Evolutionary conservation across 768 basidiomycete genomes (phyloP), one percentile per base, ranked within the genome.

Genomic region (Tricholomella constricta): DNA sequence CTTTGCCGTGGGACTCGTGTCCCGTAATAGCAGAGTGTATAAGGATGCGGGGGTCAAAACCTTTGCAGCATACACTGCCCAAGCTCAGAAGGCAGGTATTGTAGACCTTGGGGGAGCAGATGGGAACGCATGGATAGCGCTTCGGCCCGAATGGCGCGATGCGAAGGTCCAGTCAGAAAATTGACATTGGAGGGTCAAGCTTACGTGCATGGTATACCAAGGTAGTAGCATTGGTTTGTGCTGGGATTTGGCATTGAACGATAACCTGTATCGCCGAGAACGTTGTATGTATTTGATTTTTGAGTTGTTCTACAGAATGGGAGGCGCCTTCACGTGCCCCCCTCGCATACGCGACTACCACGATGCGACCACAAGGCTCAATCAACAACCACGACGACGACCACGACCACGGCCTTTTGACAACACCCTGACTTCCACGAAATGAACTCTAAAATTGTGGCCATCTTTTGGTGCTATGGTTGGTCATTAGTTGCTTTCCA

Each of bases 21-120:
- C 10, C 6, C 52, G 59, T 31, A 60, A 61, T 40, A 56, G 48
- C 12, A 19, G 0, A 4, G 60, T 72, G 1, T 80, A 78, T 48
- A 56, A 62, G 57, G 58, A 59, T 29, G 78, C 75, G n/a, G 73
- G 75, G 2, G 76, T 73, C 4, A n/a, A 68, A 4, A 71, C 60
- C n/a, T 79, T 81, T 55, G 62, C 63, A 14, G 68, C 74, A 38
- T 82, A 81, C 55, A 42, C 65, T 22, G 52, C 48, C 6, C 56
- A 70, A 41, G 81, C 80, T 6, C 61, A 65, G 34, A 57, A 68
- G 47, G 64, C 55, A 8, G 71, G 68, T 22, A 64, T 80, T 32
- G 59, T 79, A 45, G 65, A 69, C 31, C 64, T 69, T 11, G 78
- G 79, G 32, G 78, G 76, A 5, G 23, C 32, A 29, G 69, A 65